Evolutionary conservation across 1,284 basidiomycete species (phyloP), one percentile per base, ranked within the genome.

Genomic region (Exobasidium cylindrosporum): DNA sequence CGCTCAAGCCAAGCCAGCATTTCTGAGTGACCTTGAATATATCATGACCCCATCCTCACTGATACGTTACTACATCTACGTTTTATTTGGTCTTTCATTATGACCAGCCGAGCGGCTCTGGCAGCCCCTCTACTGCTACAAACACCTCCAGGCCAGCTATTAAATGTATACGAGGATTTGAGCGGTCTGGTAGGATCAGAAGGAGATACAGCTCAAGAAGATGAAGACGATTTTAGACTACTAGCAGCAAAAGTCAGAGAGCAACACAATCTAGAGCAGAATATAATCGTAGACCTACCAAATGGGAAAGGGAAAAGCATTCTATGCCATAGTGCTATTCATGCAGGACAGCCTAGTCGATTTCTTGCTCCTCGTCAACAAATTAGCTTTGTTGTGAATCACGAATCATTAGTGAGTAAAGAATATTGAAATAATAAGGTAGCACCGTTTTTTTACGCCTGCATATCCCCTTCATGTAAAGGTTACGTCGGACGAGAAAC

Each of bases 251-350:
- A 7, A 40, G 35, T 40, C 7, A 32, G 58, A 30, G 44, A 52
- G 44, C 23, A 60, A 26, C 58, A 63, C 57, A 61, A 60, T 35
- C 26, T 54, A 28, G 62, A 63, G 10, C 62, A 63, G 45, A 47
- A 58, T 28, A 50, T 62, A 1, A 30, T 57, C 23, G 54, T 65
- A 24, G 40, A 58, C 3, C 40, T 54, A 21, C 58, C 60, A 17
- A 53, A 50, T 4, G 47, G 26, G 26, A 50, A 50, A 50, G 47
- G 47, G 5, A 50, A 28, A 13, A 50, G 21, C 4, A 28, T 50
- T 23, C 26, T 50, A 13, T 24, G 47, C 26, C 14, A 24, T 4
- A 50, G 47, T 50, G 26, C n/a, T 13, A 13, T 28, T 50, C 47
- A 50, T 50, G 5, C 47, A 28, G 47, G 47, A 14, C 47, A 50